Percentiles rank a stretch among this genome's conserved stretches.
Evolutionary conservation across 2,329 filamentous ascomycete species (phyloP).

Genomic region (Penicillium psychrosexuale): DNA sequence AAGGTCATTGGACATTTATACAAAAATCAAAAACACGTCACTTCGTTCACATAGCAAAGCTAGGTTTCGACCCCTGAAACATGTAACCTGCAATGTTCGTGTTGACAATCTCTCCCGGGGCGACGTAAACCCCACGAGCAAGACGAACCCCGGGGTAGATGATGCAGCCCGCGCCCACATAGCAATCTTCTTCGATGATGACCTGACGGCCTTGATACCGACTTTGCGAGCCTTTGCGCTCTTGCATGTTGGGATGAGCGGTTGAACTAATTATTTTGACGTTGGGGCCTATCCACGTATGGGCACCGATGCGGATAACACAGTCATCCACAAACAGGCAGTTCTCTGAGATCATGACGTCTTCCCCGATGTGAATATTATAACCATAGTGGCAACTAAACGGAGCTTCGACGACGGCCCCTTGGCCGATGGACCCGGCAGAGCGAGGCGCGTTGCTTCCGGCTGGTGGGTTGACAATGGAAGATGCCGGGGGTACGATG

Average conservation of each 20-base stretch:
- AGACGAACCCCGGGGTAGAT: constrained; percentile 52
- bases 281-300: constrained; percentile 68
- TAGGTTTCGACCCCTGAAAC: constrained; percentile 42
- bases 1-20: neutral
- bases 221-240: constrained; percentile 70
- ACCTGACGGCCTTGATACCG: constrained; percentile 68
- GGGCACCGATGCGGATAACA: constrained; percentile 73
- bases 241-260: constrained; percentile 68
- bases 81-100: constrained; percentile 44
- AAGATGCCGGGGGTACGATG: constrained; percentile 33
- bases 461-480: constrained; percentile 47
- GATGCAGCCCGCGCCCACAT: constrained; percentile 61
- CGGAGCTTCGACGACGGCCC: constrained; percentile 76
- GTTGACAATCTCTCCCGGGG: constrained; percentile 45
- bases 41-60: constrained; percentile 35
- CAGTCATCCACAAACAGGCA: constrained; percentile 87
- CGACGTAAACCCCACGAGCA: constrained; percentile 43
- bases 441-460: constrained; percentile 53
- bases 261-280: constrained; percentile 81
- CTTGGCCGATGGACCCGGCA: constrained; percentile 64
- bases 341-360: constrained; percentile 77
- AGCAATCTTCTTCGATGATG: constrained; percentile 70
- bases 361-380: constrained; percentile 83
- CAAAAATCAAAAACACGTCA: neutral
- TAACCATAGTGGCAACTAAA: constrained; percentile 96